Percentiles rank a stretch among this genome's conserved stretches.
Evolutionary conservation across 1,284 basidiomycete species (phyloP).

Genomic region (Xerocomus subilludens): DNA sequence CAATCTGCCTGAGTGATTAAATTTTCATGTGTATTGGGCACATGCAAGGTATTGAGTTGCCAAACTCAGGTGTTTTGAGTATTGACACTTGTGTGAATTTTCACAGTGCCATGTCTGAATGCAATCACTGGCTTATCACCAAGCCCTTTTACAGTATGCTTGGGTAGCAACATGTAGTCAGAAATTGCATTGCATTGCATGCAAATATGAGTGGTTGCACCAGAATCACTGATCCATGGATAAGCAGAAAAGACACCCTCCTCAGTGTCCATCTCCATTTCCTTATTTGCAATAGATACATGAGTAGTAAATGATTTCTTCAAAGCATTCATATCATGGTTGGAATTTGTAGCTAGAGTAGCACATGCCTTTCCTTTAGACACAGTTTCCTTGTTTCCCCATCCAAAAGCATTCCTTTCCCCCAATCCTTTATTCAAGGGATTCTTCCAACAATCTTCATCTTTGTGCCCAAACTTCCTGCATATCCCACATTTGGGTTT

Average conservation of each 20-base stretch:
- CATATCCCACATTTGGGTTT: conserved; percentile 14
- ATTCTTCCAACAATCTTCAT: conserved; percentile 4
- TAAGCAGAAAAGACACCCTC: conserved; percentile 19
- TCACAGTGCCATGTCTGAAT: background rate
- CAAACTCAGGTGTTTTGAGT: no score
- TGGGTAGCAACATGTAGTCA: background rate
- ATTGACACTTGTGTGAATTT: no score
- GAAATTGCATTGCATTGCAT: background rate
- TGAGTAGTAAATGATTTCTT: background rate
- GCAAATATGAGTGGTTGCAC: conserved; percentile 10
- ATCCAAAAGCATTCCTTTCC: background rate
- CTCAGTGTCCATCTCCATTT: background rate
- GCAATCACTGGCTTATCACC: background rate
- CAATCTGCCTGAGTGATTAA: no score
- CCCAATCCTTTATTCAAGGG: background rate
- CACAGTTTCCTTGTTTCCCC: no score
- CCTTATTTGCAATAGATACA: background rate
- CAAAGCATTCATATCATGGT: background rate
- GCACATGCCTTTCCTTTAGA: no score
- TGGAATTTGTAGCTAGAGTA: no score
- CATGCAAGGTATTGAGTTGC: no score
- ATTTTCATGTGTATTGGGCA: no score
- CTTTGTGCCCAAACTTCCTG: background rate
- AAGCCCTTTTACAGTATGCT: background rate
- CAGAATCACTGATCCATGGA: conserved; percentile 6